Conservation (phyloP, 73 alveolate species). For the Tetrahymena malaccensis region DNA sequence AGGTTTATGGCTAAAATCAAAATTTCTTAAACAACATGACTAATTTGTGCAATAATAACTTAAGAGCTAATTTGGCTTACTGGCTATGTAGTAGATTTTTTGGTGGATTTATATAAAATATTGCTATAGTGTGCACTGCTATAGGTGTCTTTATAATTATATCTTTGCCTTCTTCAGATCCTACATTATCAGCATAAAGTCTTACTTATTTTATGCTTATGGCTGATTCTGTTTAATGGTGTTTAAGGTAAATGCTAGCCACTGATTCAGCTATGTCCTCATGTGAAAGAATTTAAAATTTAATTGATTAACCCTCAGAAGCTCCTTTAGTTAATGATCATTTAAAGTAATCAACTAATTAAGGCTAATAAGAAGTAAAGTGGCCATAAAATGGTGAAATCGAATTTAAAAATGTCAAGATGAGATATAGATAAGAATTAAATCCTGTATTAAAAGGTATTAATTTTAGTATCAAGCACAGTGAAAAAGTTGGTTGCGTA, state of each 20-base stretch:
- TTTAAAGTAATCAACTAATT: background rate
- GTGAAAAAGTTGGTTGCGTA: slow-evolving; percentile 69
- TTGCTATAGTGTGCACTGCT: background rate
- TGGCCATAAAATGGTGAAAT: slow-evolving; percentile 67
- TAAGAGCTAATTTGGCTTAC: background rate
- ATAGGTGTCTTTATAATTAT: background rate
- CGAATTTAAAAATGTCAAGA: slow-evolving; percentile 45
- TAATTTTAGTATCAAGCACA: slow-evolving; percentile 29
- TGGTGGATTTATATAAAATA: background rate
- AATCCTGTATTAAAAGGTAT: slow-evolving; percentile 52
- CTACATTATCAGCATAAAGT: background rate
- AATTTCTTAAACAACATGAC: background rate
- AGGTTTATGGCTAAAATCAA: background rate
- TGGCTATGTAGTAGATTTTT: background rate
- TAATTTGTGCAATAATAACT: background rate
- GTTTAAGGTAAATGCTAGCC: background rate
- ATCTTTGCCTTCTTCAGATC: background rate
- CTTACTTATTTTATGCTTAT: background rate
- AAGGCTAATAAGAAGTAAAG: background rate
- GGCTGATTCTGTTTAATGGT: slow-evolving; percentile 1
- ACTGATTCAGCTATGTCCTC: slow-evolving; percentile 19
- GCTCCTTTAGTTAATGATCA: background rate
- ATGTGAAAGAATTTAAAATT: background rate
- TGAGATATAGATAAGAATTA: slow-evolving; percentile 59
- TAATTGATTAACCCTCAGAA: slow-evolving; percentile 6